Base-by-base conservation (phyloP, 1,284 basidiomycete genomes). In the Ceratobasidium sp. region DNA sequence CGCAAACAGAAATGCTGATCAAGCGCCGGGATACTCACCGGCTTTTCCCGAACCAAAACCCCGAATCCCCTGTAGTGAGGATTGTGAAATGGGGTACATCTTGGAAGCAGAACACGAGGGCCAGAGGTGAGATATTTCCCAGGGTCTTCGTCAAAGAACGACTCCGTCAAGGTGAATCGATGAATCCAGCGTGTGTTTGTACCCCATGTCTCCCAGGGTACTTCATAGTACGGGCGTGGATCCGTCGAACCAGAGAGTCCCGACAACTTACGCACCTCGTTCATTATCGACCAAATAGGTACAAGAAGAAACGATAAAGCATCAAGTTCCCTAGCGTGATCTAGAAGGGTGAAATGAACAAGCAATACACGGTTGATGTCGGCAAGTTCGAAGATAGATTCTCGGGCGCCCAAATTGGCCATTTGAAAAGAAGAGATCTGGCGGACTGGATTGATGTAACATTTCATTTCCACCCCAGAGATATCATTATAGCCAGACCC, bases 121-220 rank as follows among this genome's bases (percentile, higher is more conserved):
- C 61, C 61, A 44, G 61, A 64, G 39, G 61, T 46, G 12, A 46
- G 13, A 28, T 64, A 28, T 42, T 58, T n/a, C 7, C 56, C 26
- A 28, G 56, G 18, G 26, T 18, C 9, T 7, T 33, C 56, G n/a
- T 20, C 13, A 23, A 18, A 64, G 15, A 64, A 15, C 9, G 33
- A 15, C 20, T 23, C 33, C 40, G 61, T 12, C 6, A 64, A 3
- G 4, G 9, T 23, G n/a, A 7, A 46, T 12, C 42, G 9, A 44
- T 64, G 28, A 44, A 64, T 7, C 61, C 61, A 64, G 28, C 28
- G 33, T 46, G 42, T 23, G 15, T 23, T 46, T 44, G 61, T 18
- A 15, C 23, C 61, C 61, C 61, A 64, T 23, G 23, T 7, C 39
- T 42, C 39, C 61, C 61, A 64, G 20, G 61, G 23, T n/a, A 64